Evolutionary conservation across 345 rosid genomes (phyloP), one percentile per base, ranked within the genome.

Genomic region (Salix suchowensis): DNA sequence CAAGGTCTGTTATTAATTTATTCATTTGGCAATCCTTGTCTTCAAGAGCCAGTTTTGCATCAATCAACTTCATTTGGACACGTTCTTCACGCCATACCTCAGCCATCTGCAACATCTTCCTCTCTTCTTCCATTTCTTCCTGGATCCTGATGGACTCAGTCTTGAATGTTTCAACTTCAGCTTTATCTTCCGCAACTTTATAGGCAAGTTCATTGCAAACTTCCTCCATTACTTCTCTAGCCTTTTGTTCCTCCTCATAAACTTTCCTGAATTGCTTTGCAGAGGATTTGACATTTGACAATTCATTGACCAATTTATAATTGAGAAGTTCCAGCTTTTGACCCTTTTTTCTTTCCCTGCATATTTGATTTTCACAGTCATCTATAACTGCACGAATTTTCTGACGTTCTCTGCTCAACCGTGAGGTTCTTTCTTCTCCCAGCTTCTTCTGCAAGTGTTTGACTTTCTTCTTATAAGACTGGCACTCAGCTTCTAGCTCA

Each of bases 11-110:
- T 23, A 72, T 40, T 44, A 78, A 30, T 58, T 26, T 78, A 54
- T 71, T 78, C 76, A 78, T 71, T n/a, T 71, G 71, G 32, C n/a
- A 50, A 28, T 78, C 54, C 71, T 72, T 78, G 24, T 65, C 71
- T 54, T 71, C 76, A 37, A 78, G 58, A 2, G 67, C 44, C 37
- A 78, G 40, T 37, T 72, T 72, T 36, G 80, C 80, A 71, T 78
- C 80, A 37, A 65, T 40, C 21, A 78, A 55, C 67, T 72, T 78
- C 88, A 83, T 85, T 18, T 82, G 87, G 30, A 84, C 86, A 46
- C 87, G 80, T 73, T 84, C 90, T 78, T 87, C 88, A 1, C 84
- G 86, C 90, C 85, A 87, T 16, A 72, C 74, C 83, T 84, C 85
- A n/a, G 88, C 86, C 71, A 84, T 67, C 78, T 80, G 83, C 70